Base-by-base conservation (phyloP, 768 basidiomycete genomes). In the Rhodotorula paludigena region DNA sequence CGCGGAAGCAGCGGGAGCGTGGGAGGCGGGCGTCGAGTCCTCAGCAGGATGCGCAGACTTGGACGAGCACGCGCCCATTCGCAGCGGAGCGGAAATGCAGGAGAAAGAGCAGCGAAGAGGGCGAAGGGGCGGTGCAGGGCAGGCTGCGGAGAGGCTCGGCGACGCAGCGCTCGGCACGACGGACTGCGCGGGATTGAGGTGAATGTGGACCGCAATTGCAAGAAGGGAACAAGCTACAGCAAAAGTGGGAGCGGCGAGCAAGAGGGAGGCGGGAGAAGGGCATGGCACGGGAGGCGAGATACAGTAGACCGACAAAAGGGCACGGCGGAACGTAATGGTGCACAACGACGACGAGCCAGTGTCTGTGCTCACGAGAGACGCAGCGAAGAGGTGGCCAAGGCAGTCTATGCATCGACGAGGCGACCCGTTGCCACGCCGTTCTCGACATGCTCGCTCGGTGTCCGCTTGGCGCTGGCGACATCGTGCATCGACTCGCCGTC, bases 61-160 rank as follows among this genome's bases (percentile, higher is more conserved):
- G 25, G 53, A 55, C 4, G 52, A 36, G 53, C 61, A 63, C 18
- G 61, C 61, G 7, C 61, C 61, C 61, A 63, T 63, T 9, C 49
- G 49, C 15, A 16, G 3, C 10, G 9, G 49, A 51, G 28, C 30
- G 30, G 47, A 15, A 25, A 28, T 5, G 14, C n/a, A 3, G n/a
- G 47, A 47, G 23, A 6, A 28, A 25, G n/a, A 48, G 25, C 9
- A 10, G 8, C 9, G 6, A 23, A 5, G 44, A n/a, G 44, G 47
- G 8, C 9, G 6, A 23, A 5, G 44, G 20, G 44, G 47, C 47
- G 47, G 47, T 48, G 47, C 47, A 48, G n/a, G n/a, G n/a, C n/a
- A n/a, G n/a, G n/a, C n/a, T n/a, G n/a, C n/a, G n/a, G n/a, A n/a
- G n/a, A n/a, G n/a, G n/a, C n/a, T n/a, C n/a, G n/a, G n/a, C n/a